phyloP scores from a whole-genome alignment of 129 eudicot genomes.

The Pittosporum tobira region DNA sequence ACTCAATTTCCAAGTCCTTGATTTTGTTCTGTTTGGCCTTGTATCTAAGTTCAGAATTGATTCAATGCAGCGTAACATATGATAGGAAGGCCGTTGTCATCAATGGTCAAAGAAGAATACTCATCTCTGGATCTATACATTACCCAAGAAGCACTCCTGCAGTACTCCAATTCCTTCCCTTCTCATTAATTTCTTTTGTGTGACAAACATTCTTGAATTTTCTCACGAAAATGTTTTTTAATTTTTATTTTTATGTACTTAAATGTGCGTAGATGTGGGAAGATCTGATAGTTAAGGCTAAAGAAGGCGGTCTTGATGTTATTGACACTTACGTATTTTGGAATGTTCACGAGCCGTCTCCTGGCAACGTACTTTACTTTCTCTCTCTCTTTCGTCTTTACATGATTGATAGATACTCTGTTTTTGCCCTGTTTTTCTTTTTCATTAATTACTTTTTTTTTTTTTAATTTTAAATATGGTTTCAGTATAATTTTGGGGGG shows the following conservation, averaged over 20 bases:
- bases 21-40: conserved; percentile 23
- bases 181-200: neutral
- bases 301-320: conserved; percentile 12
- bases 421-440: conserved; percentile 10
- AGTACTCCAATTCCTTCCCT: conserved; percentile 20
- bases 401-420: neutral
- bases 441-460: neutral
- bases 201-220: conserved; percentile 2
- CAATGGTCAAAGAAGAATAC: conserved; percentile 77
- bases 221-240: conserved; percentile 4
- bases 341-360: conserved; percentile 19
- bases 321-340: conserved; percentile 11
- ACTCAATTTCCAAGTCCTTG: conserved; percentile 29
- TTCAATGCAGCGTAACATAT: conserved; percentile 60
- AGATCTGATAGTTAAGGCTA: conserved; percentile 9
- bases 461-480: conserved; percentile 10
- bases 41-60: conserved; percentile 26
- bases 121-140: conserved; percentile 91
- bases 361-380: conserved; percentile 55
- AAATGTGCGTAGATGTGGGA: conserved; percentile 11
- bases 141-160: conserved; percentile 98
- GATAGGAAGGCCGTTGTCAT: conserved; percentile 72
- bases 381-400: neutral
- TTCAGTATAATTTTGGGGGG: conserved; percentile 76
- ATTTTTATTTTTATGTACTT: neutral